These are phyloP conservation scores for Aspergillus sp. DNA, from an alignment of 2,329 filamentous ascomycete species.

Conservation along the genomic window DNA sequence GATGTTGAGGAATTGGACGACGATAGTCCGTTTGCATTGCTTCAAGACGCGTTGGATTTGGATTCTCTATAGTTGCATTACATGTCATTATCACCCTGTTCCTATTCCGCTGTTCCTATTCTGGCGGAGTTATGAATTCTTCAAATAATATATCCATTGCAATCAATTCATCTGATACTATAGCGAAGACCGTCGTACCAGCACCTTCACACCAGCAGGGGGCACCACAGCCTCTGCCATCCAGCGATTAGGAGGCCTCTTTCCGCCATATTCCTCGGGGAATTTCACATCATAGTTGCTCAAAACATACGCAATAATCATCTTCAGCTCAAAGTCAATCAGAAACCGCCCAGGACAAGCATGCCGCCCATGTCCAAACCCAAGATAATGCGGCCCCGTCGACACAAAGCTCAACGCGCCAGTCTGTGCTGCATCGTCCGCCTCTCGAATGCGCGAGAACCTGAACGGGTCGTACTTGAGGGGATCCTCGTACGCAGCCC, in stretches of 20 bases:
- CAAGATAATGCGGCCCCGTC: slow-evolving; percentile 7
- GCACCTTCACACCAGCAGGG: slow-evolving; percentile 3
- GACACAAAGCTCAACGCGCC: slow-evolving; percentile 12
- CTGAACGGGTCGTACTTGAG: slow-evolving; percentile 45
- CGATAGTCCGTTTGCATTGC: neutral
- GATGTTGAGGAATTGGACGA: neutral
- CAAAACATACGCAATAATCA: slow-evolving; percentile 14
- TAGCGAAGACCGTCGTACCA: neutral
- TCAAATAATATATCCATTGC: too few relatives aligned
- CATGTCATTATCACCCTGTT: too few relatives aligned
- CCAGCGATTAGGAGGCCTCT: slow-evolving; percentile 16
- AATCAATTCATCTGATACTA: too few relatives aligned
- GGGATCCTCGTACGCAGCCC: slow-evolving; percentile 33
- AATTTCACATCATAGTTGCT: slow-evolving; percentile 9
- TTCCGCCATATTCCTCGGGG: slow-evolving; percentile 10
- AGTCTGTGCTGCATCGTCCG: neutral
- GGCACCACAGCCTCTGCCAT: slow-evolving; percentile 11
- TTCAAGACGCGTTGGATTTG: neutral
- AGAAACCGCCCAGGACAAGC: slow-evolving; percentile 10
- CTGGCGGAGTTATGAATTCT: too few relatives aligned
- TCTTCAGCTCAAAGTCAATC: slow-evolving; percentile 16
- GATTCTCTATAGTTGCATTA: neutral
- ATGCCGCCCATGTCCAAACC: slow-evolving; percentile 8
- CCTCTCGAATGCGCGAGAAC: slow-evolving; percentile 32
- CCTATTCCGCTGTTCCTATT: too few relatives aligned